A percentile compares a stretch with the other conserved stretches of the same genome.
Evolutionary conservation across 305 asterid genomes (phyloP).

Genomic region (Solanum hybrid): DNA sequence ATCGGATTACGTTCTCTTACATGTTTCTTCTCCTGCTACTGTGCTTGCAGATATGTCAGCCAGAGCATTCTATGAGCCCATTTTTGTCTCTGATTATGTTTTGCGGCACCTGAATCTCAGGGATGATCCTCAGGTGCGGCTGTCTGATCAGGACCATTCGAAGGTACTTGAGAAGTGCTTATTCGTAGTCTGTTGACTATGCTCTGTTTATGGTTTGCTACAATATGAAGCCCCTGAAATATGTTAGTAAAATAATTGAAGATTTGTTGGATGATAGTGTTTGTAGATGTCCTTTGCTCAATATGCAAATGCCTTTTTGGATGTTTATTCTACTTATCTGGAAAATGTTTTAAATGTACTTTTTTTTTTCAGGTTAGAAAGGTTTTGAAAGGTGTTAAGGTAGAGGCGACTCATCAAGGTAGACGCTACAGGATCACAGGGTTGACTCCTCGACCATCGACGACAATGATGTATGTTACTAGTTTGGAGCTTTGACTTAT

Average conservation of each 20-base stretch:
- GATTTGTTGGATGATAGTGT: not conserved
- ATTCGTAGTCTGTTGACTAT: not conserved
- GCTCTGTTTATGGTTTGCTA: not conserved
- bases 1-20: not conserved
- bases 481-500: not conserved
- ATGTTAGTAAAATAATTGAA: not conserved
- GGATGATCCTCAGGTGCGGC: constrained; percentile 28
- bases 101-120: constrained; percentile 18
- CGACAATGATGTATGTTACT: constrained; percentile 26
- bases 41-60: constrained; percentile 70
- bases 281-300: not conserved
- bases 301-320: not conserved
- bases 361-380: constrained; percentile 34
- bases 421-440: constrained; percentile 43
- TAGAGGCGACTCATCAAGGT: constrained; percentile 27
- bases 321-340: not conserved
- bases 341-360: not conserved
- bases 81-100: constrained; percentile 30
- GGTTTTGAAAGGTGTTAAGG: constrained; percentile 41
- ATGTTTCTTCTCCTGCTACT: not conserved
- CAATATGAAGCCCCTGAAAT: not conserved
- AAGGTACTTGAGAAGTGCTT: constrained; percentile 37
- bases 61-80: constrained; percentile 56
- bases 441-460: constrained; percentile 24
- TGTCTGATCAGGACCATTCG: constrained; percentile 51